phyloP scores from a whole-genome alignment of 2,329 filamentous ascomycete species.

The Rhinocladiella similis region DNA sequence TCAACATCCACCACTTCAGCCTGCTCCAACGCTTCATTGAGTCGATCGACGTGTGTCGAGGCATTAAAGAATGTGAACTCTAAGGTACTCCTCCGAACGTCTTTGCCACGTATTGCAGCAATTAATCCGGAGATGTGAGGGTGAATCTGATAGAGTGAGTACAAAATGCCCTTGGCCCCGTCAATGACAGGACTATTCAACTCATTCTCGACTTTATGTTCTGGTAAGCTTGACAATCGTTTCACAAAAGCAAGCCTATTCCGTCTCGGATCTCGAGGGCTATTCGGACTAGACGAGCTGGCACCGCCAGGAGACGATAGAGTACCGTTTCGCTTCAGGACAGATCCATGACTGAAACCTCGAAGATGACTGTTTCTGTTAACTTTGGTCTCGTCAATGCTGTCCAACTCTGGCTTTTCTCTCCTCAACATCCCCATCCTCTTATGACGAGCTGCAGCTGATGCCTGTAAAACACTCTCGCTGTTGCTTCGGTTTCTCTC shows the following conservation, averaged over 20 bases:
- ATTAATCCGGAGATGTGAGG: slow-evolving; percentile 48
- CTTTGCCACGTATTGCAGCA: slow-evolving; percentile 46
- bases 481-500: slow-evolving; percentile 61
- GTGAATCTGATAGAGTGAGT: slow-evolving; percentile 55
- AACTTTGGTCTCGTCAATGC: slow-evolving; percentile 53
- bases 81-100: slow-evolving; percentile 51
- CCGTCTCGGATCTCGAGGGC: slow-evolving; percentile 43
- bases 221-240: slow-evolving; percentile 58
- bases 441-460: slow-evolving; percentile 50
- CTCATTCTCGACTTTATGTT: slow-evolving; percentile 52
- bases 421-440: slow-evolving; percentile 62
- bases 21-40: slow-evolving; percentile 55
- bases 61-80: slow-evolving; percentile 59
- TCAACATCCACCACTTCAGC: slow-evolving; percentile 51
- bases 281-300: slow-evolving; percentile 46
- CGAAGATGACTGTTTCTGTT: slow-evolving; percentile 57
- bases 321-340: slow-evolving; percentile 41
- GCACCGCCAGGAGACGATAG: slow-evolving; percentile 32
- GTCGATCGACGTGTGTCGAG: slow-evolving; percentile 55
- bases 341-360: slow-evolving; percentile 59
- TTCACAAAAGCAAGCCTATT: slow-evolving; percentile 47
- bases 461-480: slow-evolving; percentile 57
- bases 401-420: slow-evolving; percentile 56
- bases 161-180: slow-evolving; percentile 56
- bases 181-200: slow-evolving; percentile 54